A percentile compares a stretch with the other conserved stretches of the same genome.
Conservation (phyloP, 345 rosid species). For the Linum usitatissimum region DNA sequence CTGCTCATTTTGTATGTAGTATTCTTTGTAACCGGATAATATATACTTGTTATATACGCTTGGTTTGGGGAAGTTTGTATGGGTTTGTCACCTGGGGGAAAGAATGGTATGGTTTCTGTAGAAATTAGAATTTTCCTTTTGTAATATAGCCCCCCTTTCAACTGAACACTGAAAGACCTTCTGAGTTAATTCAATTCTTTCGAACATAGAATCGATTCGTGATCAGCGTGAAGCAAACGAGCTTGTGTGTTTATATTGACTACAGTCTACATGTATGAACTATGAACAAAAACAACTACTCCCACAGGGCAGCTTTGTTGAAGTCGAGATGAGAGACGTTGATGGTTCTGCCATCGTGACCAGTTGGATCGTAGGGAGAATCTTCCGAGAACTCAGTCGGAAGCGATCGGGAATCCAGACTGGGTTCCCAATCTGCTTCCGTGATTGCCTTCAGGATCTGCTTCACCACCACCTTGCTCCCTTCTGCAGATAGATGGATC, state of each 20-base stretch:
- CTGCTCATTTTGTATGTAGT: neutral
- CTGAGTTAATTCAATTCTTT: neutral
- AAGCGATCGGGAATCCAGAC: constrained; percentile 85
- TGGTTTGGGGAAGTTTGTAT: neutral
- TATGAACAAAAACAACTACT: too few relatives aligned
- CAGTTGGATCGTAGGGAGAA: constrained; percentile 63
- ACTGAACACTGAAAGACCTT: neutral
- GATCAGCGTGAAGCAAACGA: too few relatives aligned
- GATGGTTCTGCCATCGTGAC: constrained; percentile 49
- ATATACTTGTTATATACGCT: neutral
- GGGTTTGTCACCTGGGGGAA: neutral
- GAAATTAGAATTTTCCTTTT: neutral
- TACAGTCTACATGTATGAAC: too few relatives aligned
- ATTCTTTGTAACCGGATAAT: neutral
- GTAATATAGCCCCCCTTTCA: neutral
- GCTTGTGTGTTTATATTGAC: too few relatives aligned
- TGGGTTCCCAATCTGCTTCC: constrained; percentile 79
- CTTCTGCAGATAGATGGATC: constrained; percentile 74
- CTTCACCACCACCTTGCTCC: constrained; percentile 72
- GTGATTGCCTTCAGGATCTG: constrained; percentile 72
- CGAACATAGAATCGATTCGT: too few relatives aligned
- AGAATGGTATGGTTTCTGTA: neutral
- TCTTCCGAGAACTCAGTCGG: constrained; percentile 72
- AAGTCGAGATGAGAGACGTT: too few relatives aligned
- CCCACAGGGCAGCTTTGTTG: too few relatives aligned